Percentiles rank a stretch among this genome's conserved stretches.
Evolutionary conservation across 176 grass and related monocot species (phyloP).

Genomic region (Aegilops tauschii): DNA sequence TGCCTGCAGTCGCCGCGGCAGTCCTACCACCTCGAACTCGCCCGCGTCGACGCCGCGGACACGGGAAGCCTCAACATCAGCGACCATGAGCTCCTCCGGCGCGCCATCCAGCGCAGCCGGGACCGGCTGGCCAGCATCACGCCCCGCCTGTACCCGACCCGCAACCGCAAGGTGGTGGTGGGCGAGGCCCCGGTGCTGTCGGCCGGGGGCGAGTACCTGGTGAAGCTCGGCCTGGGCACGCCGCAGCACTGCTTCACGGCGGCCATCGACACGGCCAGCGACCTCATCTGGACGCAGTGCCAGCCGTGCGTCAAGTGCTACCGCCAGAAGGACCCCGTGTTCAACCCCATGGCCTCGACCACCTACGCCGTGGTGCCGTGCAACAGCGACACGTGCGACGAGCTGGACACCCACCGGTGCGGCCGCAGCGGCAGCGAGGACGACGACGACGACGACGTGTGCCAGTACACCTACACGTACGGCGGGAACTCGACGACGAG

Average conservation of each 20-base stretch:
- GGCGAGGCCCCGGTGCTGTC: constrained; percentile 20
- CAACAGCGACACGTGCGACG: constrained; percentile 37
- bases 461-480: constrained; percentile 61
- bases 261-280: constrained; percentile 57
- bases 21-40: constrained; percentile 44
- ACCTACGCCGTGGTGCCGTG: constrained; percentile 45
- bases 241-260: constrained; percentile 36
- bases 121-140: constrained; percentile 7
- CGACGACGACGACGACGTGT: constrained; percentile 34
- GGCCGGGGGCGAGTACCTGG: constrained; percentile 53
- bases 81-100: constrained; percentile 36
- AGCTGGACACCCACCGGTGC: constrained; percentile 26
- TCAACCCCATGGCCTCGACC: constrained; percentile 52
- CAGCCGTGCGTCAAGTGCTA: constrained; percentile 55
- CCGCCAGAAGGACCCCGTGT: constrained; percentile 47
- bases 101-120: constrained; percentile 50
- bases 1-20: neutral
- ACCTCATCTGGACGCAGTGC: constrained; percentile 63
- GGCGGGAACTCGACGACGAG: constrained; percentile 39
- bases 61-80: constrained; percentile 35
- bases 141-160: neutral
- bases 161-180: constrained; percentile 7
- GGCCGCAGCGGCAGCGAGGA: neutral
- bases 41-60: constrained; percentile 21
- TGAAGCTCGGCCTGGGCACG: constrained; percentile 51